These are phyloP conservation scores for Lentinula aciculospora DNA, from an alignment of 768 basidiomycete genomes.

Conservation along the genomic window DNA sequence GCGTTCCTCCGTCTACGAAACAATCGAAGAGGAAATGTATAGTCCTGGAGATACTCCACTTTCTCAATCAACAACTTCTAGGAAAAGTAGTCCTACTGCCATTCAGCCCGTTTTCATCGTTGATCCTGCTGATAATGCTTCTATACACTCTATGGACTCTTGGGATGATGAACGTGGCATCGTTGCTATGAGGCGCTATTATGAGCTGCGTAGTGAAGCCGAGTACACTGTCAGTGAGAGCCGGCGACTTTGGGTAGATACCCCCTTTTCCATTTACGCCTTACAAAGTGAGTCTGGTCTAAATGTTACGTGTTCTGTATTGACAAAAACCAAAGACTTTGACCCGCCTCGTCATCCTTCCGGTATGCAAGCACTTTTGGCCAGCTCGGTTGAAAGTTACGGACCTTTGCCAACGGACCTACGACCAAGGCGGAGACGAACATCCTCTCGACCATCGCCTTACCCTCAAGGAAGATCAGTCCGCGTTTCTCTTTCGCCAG, in stretches of 20 bases:
- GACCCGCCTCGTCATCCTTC: constrained; percentile 58
- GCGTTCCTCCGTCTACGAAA: constrained; percentile 70
- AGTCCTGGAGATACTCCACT: constrained; percentile 22
- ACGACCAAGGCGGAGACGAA: constrained; percentile 57
- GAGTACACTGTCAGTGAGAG: constrained; percentile 64
- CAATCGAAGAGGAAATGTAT: constrained; percentile 66
- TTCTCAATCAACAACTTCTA: constrained; percentile 23
- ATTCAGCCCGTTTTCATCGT: constrained; percentile 47
- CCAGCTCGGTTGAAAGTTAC: constrained; percentile 67
- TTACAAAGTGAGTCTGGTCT: constrained; percentile 53
- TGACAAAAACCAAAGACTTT: constrained; percentile 44
- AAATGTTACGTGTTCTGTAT: constrained; percentile 4
- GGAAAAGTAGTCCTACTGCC: constrained; percentile 30
- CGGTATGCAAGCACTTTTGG: constrained; percentile 68
- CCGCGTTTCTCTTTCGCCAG: constrained; percentile 40
- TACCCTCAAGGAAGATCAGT: constrained; percentile 52
- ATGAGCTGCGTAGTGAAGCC: constrained; percentile 64
- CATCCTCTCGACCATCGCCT: constrained; percentile 66
- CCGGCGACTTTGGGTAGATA: constrained; percentile 59
- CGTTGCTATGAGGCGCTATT: constrained; percentile 57
- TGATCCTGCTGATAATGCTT: constrained; percentile 46
- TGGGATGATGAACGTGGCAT: constrained; percentile 75
- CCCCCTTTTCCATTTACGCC: constrained; percentile 67
- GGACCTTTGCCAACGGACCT: constrained; percentile 72
- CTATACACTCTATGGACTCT: constrained; percentile 34